phyloP scores from a whole-genome alignment of 345 rosid species.

The Rhizophora apiculata region DNA sequence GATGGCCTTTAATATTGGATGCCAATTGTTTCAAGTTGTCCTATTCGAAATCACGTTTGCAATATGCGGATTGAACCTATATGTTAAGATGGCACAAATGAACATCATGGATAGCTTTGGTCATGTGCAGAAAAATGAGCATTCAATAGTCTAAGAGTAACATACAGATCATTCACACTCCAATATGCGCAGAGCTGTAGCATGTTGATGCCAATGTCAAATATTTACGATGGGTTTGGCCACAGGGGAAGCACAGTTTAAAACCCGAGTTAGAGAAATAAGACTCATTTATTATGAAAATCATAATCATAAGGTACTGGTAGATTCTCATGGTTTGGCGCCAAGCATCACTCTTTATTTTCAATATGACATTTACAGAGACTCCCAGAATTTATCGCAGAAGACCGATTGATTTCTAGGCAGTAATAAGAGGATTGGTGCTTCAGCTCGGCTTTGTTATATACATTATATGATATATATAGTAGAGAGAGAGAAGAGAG shows the following conservation, averaged over 20 bases:
- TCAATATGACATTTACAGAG: no score
- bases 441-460: no score
- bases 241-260: background rate
- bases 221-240: background rate
- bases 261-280: background rate
- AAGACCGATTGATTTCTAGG: no score
- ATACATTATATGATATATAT: no score
- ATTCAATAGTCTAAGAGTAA: background rate
- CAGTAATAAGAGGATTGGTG: no score
- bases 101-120: background rate
- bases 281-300: background rate
- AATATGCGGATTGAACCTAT: constrained; percentile 83
- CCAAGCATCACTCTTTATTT: no score
- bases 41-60: constrained; percentile 85
- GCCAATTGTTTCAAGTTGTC: constrained; percentile 54
- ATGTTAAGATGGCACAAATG: background rate
- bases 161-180: constrained; percentile 44
- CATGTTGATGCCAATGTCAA: no score
- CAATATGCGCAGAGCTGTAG: constrained; percentile 62
- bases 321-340: no score
- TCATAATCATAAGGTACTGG: no score
- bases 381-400: no score
- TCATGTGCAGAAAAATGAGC: background rate
- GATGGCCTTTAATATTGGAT: background rate
- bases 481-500: no score